These are phyloP conservation scores for Candida sithepensis DNA, from an alignment of 805 yeast species.

Conservation along the genomic window DNA sequence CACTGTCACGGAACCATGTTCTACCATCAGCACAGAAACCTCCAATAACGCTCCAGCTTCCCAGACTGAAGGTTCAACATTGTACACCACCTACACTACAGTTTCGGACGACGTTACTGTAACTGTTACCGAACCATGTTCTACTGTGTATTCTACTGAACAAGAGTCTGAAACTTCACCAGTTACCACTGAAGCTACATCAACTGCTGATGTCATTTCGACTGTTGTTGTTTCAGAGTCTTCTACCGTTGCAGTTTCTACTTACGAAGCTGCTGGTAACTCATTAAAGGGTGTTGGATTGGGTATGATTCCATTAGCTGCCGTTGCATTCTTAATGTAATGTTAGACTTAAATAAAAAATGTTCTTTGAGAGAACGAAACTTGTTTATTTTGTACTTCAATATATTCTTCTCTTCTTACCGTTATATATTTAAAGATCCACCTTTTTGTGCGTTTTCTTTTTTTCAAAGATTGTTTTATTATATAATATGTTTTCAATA, in stretches of 20 bases:
- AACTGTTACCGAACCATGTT: slow-evolving; percentile 3
- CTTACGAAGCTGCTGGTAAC: neutral
- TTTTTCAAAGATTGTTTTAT: too few species aligned
- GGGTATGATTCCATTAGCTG: neutral
- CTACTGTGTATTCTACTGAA: slow-evolving; percentile 1
- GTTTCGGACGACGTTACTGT: slow-evolving; percentile 7
- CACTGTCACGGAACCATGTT: too few species aligned
- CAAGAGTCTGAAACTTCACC: neutral
- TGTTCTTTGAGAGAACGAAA: neutral
- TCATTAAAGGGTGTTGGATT: neutral
- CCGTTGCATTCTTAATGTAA: neutral
- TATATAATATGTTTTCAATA: too few species aligned
- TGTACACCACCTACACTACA: slow-evolving; percentile 6
- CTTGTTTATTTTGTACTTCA: neutral
- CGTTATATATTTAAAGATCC: neutral
- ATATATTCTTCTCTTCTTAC: neutral
- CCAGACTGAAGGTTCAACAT: neutral
- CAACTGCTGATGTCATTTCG: neutral
- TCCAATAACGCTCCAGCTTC: slow-evolving; percentile 1
- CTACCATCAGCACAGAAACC: too few species aligned
- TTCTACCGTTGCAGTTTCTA: neutral
- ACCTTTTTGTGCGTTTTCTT: neutral
- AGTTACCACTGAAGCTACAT: neutral
- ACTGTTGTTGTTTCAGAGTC: neutral
- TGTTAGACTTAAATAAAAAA: neutral